Evolutionary conservation across 1,284 basidiomycete species (phyloP).

Genomic region (Rhodotorula sp.): DNA sequence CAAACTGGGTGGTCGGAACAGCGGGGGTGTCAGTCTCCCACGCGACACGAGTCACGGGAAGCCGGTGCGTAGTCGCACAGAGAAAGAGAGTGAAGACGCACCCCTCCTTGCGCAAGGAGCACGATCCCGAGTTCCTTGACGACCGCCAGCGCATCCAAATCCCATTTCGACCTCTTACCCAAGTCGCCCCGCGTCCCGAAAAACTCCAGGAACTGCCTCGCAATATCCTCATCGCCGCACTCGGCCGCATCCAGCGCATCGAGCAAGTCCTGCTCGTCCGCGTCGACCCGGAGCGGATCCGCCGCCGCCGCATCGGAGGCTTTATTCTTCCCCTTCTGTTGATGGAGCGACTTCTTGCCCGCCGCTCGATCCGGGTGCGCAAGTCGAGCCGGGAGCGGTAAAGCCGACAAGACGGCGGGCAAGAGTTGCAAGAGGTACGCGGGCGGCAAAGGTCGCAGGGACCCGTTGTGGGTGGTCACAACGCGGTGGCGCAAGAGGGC

Average conservation of each 20-base stretch:
- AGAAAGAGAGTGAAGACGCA: conserved; percentile 49
- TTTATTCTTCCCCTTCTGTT: conserved; percentile 9
- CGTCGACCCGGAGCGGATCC: conserved; percentile 46
- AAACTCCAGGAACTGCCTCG: conserved; percentile 69
- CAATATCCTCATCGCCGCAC: conserved; percentile 56
- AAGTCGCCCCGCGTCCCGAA: conserved; percentile 60
- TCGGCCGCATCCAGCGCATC: conserved; percentile 56
- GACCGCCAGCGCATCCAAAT: conserved; percentile 60
- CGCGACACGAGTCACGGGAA: not conserved
- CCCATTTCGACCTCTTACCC: conserved; percentile 55
- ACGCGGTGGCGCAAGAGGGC: conserved; percentile 24
- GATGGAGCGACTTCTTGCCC: not conserved
- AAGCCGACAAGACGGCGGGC: conserved; percentile 65
- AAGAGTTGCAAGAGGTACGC: conserved; percentile 67
- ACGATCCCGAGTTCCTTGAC: conserved; percentile 69
- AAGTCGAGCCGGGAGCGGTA: conserved; percentile 53
- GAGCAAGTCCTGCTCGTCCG: conserved; percentile 52
- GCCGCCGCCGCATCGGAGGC: conserved; percentile 13
- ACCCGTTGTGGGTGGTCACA: conserved; percentile 43
- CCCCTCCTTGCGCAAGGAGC: conserved; percentile 64
- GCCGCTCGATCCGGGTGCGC: conserved; percentile 47
- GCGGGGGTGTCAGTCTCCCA: not conserved
- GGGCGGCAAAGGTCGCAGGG: conserved; percentile 66
- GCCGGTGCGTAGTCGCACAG: too few relatives aligned
- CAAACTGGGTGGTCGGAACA: conserved; percentile 52